Evolutionary conservation across 139 green algal genomes (phyloP), one percentile per base, ranked within the genome.

Genomic region (Microglena sp.): DNA sequence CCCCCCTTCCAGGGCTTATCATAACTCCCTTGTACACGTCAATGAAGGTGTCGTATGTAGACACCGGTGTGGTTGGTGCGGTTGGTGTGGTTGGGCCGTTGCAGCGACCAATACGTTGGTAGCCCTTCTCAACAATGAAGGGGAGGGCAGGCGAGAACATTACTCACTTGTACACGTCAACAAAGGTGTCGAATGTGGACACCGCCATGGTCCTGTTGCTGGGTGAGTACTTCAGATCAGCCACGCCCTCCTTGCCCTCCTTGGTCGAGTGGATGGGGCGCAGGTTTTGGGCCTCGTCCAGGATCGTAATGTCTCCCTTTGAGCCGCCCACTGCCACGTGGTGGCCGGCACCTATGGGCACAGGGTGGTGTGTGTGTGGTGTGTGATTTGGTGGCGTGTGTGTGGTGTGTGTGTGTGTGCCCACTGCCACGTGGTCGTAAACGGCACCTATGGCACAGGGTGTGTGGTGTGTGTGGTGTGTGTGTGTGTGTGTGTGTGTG

Each of bases 151-250:
- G n/a, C n/a, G n/a, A n/a, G n/a, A n/a, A n/a, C n/a, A n/a, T n/a
- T n/a, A n/a, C n/a, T 43, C 67, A 73, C 62, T 69, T 73, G 67
- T 82, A 86, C 8, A 91, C 54, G 68, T 91, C 84, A 22, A 91
- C 74, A 69, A 64, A 78, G 4, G 69, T 70, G 57, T 91, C 84
- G 35, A 71, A 69, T 11, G 73, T 81, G 24, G 68, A 71, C 6
- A 70, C 80, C 29, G 84, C 84, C 58, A 91, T 67, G 28, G 76
- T 68, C 35, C 58, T 57, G 45, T 62, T 54, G 68, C 82, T 69
- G 31, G 84, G 84, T 34, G 70, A 82, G 78, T 85, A 91, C 60
- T 85, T 84, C 31, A 91, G 33, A 59, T 86, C 80, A n/a, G 69
- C 55, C n/a, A 89, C 69, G 22, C 66, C 76, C 58, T 79, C 66